Conservation (phyloP, 1,284 basidiomycete species). For the Mycosarcoma mackinlayi region DNA sequence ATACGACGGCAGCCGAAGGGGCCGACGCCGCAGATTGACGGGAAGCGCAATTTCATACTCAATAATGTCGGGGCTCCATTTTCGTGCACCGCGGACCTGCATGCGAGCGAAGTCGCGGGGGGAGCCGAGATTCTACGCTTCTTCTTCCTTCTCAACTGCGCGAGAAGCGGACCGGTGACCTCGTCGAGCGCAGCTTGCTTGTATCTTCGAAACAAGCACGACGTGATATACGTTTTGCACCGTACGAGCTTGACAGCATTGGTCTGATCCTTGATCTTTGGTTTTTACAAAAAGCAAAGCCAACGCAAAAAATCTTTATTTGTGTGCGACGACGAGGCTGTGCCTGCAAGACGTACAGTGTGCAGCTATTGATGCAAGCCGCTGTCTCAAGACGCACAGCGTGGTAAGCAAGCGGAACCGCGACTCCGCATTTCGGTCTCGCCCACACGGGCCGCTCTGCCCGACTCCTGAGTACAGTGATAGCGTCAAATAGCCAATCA, state of each 20-base stretch:
- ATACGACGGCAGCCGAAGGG: not conserved
- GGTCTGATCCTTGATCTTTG: too few species aligned
- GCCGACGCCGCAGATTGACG: not conserved
- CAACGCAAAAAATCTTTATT: not conserved
- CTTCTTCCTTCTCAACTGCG: too few species aligned
- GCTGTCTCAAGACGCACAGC: constrained; percentile 3
- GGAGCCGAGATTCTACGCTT: too few species aligned
- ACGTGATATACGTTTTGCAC: too few species aligned
- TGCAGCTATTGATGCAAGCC: not conserved
- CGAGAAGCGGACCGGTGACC: not conserved
- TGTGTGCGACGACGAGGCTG: constrained; percentile 25
- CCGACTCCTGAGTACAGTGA: too few species aligned
- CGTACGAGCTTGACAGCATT: too few species aligned
- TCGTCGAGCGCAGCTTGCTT: too few species aligned
- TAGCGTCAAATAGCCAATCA: too few species aligned
- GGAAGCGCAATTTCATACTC: not conserved
- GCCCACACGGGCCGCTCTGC: constrained; percentile 11
- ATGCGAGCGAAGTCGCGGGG: too few species aligned
- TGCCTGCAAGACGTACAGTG: constrained; percentile 13
- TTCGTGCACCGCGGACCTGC: not conserved
- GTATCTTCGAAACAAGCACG: too few species aligned
- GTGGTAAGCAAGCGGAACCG: constrained; percentile 10
- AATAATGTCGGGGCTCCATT: constrained; percentile 5
- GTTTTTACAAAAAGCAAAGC: too few species aligned
- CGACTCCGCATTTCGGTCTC: constrained; percentile 12